Conservation (phyloP, 2,329 filamentous ascomycete species). For the Chrysosporium keratinophilum region DNA sequence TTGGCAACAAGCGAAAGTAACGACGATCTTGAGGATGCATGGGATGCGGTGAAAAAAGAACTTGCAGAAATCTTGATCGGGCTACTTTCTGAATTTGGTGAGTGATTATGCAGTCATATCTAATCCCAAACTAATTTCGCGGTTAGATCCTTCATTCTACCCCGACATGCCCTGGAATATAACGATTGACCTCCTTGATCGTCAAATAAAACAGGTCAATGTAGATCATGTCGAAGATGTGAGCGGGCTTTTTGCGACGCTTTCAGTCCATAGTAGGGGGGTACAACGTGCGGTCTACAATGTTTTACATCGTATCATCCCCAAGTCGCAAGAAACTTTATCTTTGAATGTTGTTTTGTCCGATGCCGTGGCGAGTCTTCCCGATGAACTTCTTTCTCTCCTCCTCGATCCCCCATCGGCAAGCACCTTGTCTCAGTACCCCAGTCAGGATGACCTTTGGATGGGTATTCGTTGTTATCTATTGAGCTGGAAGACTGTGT, state of each 20-base stretch:
- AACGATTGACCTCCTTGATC: slow-evolving; percentile 62
- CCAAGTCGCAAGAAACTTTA: slow-evolving; percentile 64
- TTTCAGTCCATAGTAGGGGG: slow-evolving; percentile 63
- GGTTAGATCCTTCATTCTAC: slow-evolving; percentile 39
- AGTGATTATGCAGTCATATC: slow-evolving; percentile 13
- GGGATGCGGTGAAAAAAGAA: slow-evolving; percentile 49
- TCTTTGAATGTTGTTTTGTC: slow-evolving; percentile 60
- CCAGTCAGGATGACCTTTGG: slow-evolving; percentile 56
- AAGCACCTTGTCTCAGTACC: slow-evolving; percentile 54
- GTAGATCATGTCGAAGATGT: slow-evolving; percentile 52
- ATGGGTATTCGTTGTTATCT: slow-evolving; percentile 66
- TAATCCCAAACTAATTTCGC: slow-evolving; percentile 11
- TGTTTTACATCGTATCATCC: slow-evolving; percentile 70
- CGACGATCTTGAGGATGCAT: slow-evolving; percentile 71
- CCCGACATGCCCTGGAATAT: slow-evolving; percentile 60
- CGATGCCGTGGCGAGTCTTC: slow-evolving; percentile 53
- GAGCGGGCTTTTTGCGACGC: slow-evolving; percentile 60
- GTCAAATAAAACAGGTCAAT: slow-evolving; percentile 56
- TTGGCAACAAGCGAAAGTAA: slow-evolving; percentile 54
- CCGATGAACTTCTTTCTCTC: slow-evolving; percentile 73
- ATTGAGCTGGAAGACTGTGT: slow-evolving; percentile 79
- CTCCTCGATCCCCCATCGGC: slow-evolving; percentile 67
- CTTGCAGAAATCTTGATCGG: slow-evolving; percentile 49
- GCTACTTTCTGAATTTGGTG: slow-evolving; percentile 33
- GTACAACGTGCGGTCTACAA: slow-evolving; percentile 74